These are phyloP conservation scores for Zasmidium cellare DNA, from an alignment of 2,329 filamentous ascomycete species.

Conservation along the genomic window DNA sequence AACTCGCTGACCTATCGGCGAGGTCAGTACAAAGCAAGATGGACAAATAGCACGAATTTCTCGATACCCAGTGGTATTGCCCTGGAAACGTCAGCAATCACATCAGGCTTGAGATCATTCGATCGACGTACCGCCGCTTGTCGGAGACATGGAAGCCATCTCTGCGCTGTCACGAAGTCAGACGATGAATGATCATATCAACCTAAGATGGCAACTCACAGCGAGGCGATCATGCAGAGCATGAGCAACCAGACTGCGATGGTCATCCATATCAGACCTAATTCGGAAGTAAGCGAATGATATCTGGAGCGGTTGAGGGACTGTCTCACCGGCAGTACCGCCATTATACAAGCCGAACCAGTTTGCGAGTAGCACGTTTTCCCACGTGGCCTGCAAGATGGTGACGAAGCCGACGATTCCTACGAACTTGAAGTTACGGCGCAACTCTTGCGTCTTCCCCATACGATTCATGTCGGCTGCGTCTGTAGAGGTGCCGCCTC, in stretches of 20 bases:
- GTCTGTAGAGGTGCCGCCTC: conserved; percentile 37
- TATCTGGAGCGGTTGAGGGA: background rate
- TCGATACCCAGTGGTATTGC: conserved; percentile 28
- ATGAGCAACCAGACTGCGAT: conserved; percentile 35
- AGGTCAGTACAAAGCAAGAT: conserved; percentile 18
- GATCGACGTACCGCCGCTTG: conserved; percentile 18
- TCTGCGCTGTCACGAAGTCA: conserved; percentile 27
- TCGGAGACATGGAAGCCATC: conserved; percentile 36
- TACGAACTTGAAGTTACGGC: conserved; percentile 52
- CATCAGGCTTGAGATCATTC: background rate
- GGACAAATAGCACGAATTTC: background rate
- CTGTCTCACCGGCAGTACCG: conserved; percentile 24
- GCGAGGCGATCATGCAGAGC: conserved; percentile 33
- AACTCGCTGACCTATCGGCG: conserved; percentile 40
- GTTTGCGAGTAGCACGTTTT: conserved; percentile 45
- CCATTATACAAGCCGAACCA: conserved; percentile 33
- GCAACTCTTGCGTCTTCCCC: conserved; percentile 53
- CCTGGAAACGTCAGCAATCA: conserved; percentile 1
- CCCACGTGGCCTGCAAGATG: conserved; percentile 57
- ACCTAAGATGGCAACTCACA: conserved; percentile 20
- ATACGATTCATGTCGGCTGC: conserved; percentile 50
- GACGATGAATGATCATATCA: background rate
- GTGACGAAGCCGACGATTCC: conserved; percentile 55
- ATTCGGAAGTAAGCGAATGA: background rate
- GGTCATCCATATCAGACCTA: conserved; percentile 31